Base-by-base conservation (phyloP, 1,284 basidiomycete species). In the Fomes fomentarius region DNA sequence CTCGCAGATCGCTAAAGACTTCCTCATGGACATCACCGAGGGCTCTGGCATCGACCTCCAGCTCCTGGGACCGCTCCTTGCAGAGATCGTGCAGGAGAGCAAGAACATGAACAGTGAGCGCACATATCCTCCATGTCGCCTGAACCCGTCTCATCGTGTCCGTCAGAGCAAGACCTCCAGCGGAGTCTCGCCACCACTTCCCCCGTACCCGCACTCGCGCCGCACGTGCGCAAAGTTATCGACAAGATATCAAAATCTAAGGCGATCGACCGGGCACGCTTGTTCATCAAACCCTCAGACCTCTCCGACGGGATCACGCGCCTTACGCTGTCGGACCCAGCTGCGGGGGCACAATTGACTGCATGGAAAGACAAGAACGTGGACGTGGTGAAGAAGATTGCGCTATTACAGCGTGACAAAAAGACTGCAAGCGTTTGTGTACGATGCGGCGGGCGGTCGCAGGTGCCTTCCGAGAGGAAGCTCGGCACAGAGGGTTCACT, bases 221-320 rank as follows among this genome's bases (percentile, higher is more conserved):
- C 69, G 1, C 63, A 72, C 43, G 62, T 89, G 22, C 71, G 66
- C 47, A 74, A 73, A 51, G 68, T 77, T 26, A 69, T 84, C 17
- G 67, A 74, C 28, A 76, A 76, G 48, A 68, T 91, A 22, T 73
- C 74, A 4, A 67, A 72, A 22, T 76, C 82, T 3, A 65, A 74
- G 1, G 71, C 81, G 10, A 69, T 89, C 37, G 77, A 87, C 69
- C 87, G 85, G 62, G 72, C 85, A 0, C 77, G 75, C 12, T 73
- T 91, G 25, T 91, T 91, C 66, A 78, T 91, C 64, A 89, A 86
- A 65, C 77, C 86, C 1, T 71, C 68, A 8, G 87, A 91, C 56
- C 76, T 91, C 11, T 72, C 88, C 4, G 85, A 88, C 59, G 83
- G 82, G 9, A 68, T 84, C 22, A 64, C 73, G 64, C 49, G 63